Evolutionary conservation across 345 rosid species (phyloP), one percentile per base, ranked within the genome.

Genomic region (Eucalyptus curtisii): DNA sequence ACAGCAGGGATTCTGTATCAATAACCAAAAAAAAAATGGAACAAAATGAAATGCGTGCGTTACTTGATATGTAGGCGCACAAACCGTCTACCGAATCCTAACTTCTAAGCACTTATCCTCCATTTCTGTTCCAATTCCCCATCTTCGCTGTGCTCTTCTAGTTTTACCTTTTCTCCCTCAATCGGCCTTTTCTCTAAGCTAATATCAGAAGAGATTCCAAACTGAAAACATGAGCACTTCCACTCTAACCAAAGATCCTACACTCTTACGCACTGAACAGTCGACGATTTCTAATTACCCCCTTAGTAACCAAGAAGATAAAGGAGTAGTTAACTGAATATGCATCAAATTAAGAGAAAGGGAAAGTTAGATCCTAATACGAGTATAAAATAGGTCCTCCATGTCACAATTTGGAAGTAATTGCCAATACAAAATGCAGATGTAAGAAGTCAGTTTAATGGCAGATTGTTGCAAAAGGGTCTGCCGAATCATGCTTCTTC

Each of bases 1-100:
- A 94, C 99, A 96, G 98, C 99, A 96, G 99, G 98, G 99, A 96
- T 96, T 97, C 97, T 94, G 94, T 90, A 93, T 30, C 76, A n/a
- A 66, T 86, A 88, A 33, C 85, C 25, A 7, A 52, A 25, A n/a
- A 19, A 86, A 14, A 31, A 86, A 33, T 37, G 37, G 44, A 33
- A 19, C 47, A 52, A 0, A 27, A n/a, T 30, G 25, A 31, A 42
- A 40, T 3, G 84, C 47, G 84, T 10, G 47, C 47, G 16, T 40
- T 40, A 22, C 47, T 40, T 13, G 42, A 40, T 40, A 76, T 19
- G 12, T 76, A 10, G 40, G 19, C 2, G 42, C 52, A 33, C 44
- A 31, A 24, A 76, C 16, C 84, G 13, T 37, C 25, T 10, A 76
- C 16, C 45, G 24, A 76, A 40, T 76, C 82, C 82, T 76, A 40